A percentile compares a stretch with the other conserved stretches of the same genome.
Evolutionary conservation across 306 rosid species (phyloP).

Genomic region (Malus orientalis): DNA sequence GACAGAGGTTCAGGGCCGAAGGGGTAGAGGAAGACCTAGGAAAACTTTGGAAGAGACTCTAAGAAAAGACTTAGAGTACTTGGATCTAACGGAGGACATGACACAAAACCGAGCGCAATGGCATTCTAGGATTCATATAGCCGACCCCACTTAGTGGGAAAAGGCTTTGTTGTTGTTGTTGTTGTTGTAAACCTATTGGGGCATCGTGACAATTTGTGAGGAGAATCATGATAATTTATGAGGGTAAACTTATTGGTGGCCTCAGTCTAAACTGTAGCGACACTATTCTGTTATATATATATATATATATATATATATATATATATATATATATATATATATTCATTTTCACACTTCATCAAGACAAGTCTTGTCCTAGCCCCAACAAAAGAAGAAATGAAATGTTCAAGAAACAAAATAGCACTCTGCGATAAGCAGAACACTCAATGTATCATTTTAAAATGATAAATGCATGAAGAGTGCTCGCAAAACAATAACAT

Average conservation of each 20-base stretch:
- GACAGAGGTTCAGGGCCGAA: too few relatives aligned
- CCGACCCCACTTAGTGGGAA: too few relatives aligned
- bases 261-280: neutral
- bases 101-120: too few relatives aligned
- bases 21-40: too few relatives aligned
- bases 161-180: too few relatives aligned
- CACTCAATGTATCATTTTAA: neutral
- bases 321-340: too few relatives aligned
- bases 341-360: neutral
- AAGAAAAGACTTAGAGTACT: too few relatives aligned
- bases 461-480: neutral
- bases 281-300: neutral
- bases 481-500: neutral
- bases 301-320: too few relatives aligned
- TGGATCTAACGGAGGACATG: too few relatives aligned
- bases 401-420: neutral
- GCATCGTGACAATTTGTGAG: neutral
- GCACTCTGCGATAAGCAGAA: neutral
- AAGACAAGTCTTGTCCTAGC: neutral
- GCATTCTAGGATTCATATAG: too few relatives aligned
- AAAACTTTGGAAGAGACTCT: too few relatives aligned
- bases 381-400: neutral
- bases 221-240: neutral
- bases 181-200: neutral
- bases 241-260: neutral